These are phyloP conservation scores for Salix arbutifolia DNA, from an alignment of 345 rosid species.

Conservation along the genomic window DNA sequence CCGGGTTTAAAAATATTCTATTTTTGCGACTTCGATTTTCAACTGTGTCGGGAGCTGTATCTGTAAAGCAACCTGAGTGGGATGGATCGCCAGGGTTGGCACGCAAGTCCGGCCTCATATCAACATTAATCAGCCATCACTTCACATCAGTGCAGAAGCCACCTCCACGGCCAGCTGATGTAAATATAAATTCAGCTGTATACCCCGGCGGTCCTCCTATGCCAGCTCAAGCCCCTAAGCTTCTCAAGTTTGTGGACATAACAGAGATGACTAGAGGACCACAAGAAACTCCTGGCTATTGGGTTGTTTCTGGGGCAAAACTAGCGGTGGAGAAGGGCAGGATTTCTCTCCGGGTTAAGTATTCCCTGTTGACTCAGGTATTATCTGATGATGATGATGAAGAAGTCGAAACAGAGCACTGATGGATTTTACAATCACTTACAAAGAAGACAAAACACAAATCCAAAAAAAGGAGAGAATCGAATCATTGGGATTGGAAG, in stretches of 20 bases:
- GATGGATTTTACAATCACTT: neutral
- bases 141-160: slow-evolving; percentile 78
- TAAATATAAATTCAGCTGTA: slow-evolving; percentile 85
- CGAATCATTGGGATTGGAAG: neutral
- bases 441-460: neutral
- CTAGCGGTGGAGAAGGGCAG: slow-evolving; percentile 76
- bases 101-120: slow-evolving; percentile 78
- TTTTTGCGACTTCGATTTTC: slow-evolving; percentile 79
- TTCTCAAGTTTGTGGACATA: slow-evolving; percentile 82
- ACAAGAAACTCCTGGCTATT: slow-evolving; percentile 86
- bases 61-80: slow-evolving; percentile 71
- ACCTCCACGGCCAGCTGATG: slow-evolving; percentile 80
- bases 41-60: slow-evolving; percentile 51
- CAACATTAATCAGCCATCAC: slow-evolving; percentile 86
- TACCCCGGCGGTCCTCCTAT: slow-evolving; percentile 95
- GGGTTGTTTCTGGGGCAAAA: slow-evolving; percentile 94
- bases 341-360: slow-evolving; percentile 86
- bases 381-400: slow-evolving; percentile 22
- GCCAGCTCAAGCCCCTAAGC: slow-evolving; percentile 80
- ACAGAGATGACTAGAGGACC: slow-evolving; percentile 93
- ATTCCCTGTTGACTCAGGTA: slow-evolving; percentile 50
- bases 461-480: neutral
- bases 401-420: slow-evolving; percentile 4
- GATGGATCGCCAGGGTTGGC: slow-evolving; percentile 78
- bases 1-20: slow-evolving; percentile 77